Conservation (phyloP, 1,284 basidiomycete genomes). For the Austroboletus novae-zelandiae region DNA sequence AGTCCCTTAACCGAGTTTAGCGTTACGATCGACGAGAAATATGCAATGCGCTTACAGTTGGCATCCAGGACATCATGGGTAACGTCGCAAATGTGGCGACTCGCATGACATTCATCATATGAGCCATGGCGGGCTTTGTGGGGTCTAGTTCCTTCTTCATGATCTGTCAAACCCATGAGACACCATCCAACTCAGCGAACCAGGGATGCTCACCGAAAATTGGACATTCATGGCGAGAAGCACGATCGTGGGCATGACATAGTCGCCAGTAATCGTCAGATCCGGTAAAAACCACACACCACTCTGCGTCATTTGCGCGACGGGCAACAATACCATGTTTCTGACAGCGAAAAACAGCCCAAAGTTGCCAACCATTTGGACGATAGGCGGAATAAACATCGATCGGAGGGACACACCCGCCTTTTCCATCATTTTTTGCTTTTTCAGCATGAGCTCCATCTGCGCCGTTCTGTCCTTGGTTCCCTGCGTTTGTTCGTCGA, state of each 20-base stretch:
- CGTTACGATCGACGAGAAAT: slow-evolving; percentile 8
- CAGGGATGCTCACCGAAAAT: slow-evolving; percentile 52
- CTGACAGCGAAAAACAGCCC: slow-evolving; percentile 86
- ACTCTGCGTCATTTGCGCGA: slow-evolving; percentile 75
- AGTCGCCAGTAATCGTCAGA: slow-evolving; percentile 81
- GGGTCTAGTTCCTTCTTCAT: slow-evolving; percentile 59
- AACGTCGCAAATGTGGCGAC: slow-evolving; percentile 58
- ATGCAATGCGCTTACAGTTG: slow-evolving; percentile 42
- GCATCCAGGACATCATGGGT: slow-evolving; percentile 60
- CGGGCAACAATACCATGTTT: slow-evolving; percentile 66
- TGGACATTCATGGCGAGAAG: slow-evolving; percentile 70
- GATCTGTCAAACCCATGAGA: slow-evolving; percentile 37
- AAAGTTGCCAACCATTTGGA: slow-evolving; percentile 81
- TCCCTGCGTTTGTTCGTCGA: slow-evolving; percentile 49
- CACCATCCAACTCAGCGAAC: not conserved
- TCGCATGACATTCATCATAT: slow-evolving; percentile 74
- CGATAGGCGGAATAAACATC: slow-evolving; percentile 58
- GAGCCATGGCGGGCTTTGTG: slow-evolving; percentile 54
- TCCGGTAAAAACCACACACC: slow-evolving; percentile 79
- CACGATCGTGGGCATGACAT: slow-evolving; percentile 69
- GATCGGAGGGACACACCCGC: slow-evolving; percentile 67
- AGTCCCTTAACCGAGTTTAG: slow-evolving; percentile 20
- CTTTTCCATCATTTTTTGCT: slow-evolving; percentile 64
- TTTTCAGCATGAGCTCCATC: slow-evolving; percentile 53
- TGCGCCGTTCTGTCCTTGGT: slow-evolving; percentile 43